Base-by-base conservation (phyloP, 305 asterid genomes). In the Solanum aculeatissimum region DNA sequence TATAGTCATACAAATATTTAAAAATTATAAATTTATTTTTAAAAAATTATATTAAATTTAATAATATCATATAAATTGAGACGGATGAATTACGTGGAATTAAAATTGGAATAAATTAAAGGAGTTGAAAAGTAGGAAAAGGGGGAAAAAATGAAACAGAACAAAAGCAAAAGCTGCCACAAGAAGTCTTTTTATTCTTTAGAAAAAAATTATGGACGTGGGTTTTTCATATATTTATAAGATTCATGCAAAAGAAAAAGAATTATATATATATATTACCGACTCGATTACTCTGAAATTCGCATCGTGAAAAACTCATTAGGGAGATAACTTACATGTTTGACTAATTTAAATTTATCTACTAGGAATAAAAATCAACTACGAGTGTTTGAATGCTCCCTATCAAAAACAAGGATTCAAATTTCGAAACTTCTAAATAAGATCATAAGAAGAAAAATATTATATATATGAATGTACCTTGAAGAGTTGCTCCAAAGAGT, bases 401-500 rank as follows among this genome's bases (percentile, higher is more conserved):
- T n/a, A 9, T 55, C 13, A 19, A 55, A 55, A 3, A n/a, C 1
- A 5, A 7, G 9, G 15, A 3, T 3, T 8, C 7, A 40, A 35
- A 35, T 10, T 14, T 8, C 13, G 0, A 68, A 4, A 68, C 25
- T 4, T 35, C 2, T 68, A 68, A 6, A 32, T 35, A 68, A 68
- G 23, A 0, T 8, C 14, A 7, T 2, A 7, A 0, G 23, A 45
- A 66, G 14, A 66, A 32, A 23, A 35, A 4, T 35, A 35, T 68
- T 68, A 68, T 9, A 9, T 35, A 27, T 16, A 49, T 75, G 45
- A 75, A 27, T 3, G 3, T 88, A 93, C 97, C 97, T 93, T 10
- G 98, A 94, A 83, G 98, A 93, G 85, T 94, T 95, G 84, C 94
- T 95, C 98, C 98, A 95, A 84, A 94, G 85, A 68, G 95, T 95